Base-by-base conservation (phyloP, 306 rosid species). In the Prunus campanulata region DNA sequence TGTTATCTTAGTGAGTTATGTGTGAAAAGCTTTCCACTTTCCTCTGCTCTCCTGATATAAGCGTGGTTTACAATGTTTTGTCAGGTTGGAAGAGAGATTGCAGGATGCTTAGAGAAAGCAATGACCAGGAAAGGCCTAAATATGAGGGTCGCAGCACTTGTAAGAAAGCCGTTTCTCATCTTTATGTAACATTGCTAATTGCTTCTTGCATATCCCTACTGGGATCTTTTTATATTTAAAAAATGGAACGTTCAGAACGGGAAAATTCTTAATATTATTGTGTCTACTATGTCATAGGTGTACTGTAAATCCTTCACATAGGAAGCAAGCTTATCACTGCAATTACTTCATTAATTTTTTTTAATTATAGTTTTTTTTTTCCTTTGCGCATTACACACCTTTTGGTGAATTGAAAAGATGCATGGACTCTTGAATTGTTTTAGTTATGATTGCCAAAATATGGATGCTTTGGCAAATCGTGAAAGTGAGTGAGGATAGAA, bases 81-180 rank as follows among this genome's bases (percentile, higher is more conserved):
- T 59, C 89, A 93, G 98, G 90, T 88, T 76, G 96, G 97, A 83
- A 86, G 74, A 87, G 97, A 93, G 87, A 88, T 89, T 81, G 86
- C 84, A 4, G 94, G 75, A 72, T 87, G 87, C 77, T 86, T 93
- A 81, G 93, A 90, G 81, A 87, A 91, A 81, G 96, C 97, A 29
- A 72, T 91, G 77, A 52, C 22, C 35, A 87, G 89, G 74, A 83
- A 86, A 39, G 97, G 93, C 78, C 84, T 93, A 60, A 88, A 90
- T 83, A 85, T 91, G 87, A 86, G 79, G 61, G 96, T 93, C 32
- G 83, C 91, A 65, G 93, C 85, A 75, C 76, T 93, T 97, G 98
- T 93, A 87, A 86, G 97, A 59, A 10, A 19, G 27, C 29, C 0
- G 20, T 42, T 85, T 63, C 30, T 80, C 39, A n/a, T 77, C 65